Evolutionary conservation across 352 stramenopile species (phyloP), one percentile per base, ranked within the genome.

Genomic region (Phytophthora sojae): DNA sequence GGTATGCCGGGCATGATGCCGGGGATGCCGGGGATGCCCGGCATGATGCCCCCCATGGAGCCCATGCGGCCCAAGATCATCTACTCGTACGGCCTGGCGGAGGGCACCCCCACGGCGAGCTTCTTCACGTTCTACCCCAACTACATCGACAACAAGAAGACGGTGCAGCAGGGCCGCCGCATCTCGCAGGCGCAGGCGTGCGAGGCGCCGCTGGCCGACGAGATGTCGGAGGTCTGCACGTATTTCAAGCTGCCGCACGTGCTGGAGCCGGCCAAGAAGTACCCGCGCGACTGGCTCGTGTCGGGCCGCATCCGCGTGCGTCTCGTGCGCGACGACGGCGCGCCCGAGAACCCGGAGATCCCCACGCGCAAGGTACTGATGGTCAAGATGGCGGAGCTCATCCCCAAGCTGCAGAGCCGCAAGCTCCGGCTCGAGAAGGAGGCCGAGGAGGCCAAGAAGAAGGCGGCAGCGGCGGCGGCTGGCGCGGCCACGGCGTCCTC

Each of bases 351-450:
- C 64, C 64, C 81, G 0, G 86, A 95, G 52, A 82, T 95, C 53
- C 79, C 83, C 47, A 90, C 70, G 23, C 85, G 86, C 72, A 95
- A 93, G 73, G 69, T 79, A 9, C 63, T 95, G 42, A 94, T 96
- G 88, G 47, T 93, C 63, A 94, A 96, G 77, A 96, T 96, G 88
- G 88, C 81, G 6, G 88, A 96, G 67, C 75, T 96, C 7, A 93
- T 96, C 57, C 90, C 90, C 12, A 95, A 94, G 75, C 75, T 96
- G 39, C 86, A 94, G 64, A 91, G 85, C 15, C 84, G 90, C 52
- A 94, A 93, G 76, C 61, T 86, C 56, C 84, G 88, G 23, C 86
- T 96, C 14, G 84, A 85, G 61, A 88, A 87, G 21, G 87, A 94
- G 61, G 84, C 83, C 0, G 84, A 83, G 37, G 84, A 90, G 51